A percentile compares a stretch with the other conserved stretches of the same genome.
Evolutionary conservation across 2,329 filamentous ascomycete species (phyloP).

Genomic region (Exophiala viscosa): DNA sequence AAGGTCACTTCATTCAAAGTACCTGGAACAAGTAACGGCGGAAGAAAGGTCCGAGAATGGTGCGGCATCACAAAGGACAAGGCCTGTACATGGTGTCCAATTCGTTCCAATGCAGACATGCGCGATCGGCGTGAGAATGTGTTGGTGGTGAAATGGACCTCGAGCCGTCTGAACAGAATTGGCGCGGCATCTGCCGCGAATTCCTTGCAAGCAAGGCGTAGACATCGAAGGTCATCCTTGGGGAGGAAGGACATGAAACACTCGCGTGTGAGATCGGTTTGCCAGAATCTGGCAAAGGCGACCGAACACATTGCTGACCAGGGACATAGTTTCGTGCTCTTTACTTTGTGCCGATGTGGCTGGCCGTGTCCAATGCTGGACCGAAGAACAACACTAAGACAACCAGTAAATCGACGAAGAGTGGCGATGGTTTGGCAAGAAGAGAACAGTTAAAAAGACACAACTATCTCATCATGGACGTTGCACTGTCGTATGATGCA

Average conservation of each 20-base stretch:
- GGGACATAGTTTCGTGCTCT: conserved; percentile 13
- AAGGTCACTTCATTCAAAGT: conserved; percentile 77
- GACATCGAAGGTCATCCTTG: conserved; percentile 33
- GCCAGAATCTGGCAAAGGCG: conserved; percentile 37
- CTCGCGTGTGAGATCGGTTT: conserved; percentile 34
- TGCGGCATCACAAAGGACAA: conserved; percentile 76
- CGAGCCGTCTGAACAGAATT: conserved; percentile 42
- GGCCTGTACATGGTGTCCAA: conserved; percentile 74
- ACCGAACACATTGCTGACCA: conserved; percentile 21
- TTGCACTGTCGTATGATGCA: neutral
- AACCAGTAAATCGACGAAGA: conserved; percentile 15
- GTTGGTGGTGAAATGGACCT: conserved; percentile 52
- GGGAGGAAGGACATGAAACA: conserved; percentile 33
- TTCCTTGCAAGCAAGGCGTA: conserved; percentile 38
- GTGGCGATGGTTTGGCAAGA: conserved; percentile 22
- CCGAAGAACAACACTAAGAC: conserved; percentile 1
- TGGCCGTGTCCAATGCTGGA: neutral
- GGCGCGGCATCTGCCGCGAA: conserved; percentile 35
- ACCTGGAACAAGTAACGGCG: conserved; percentile 74
- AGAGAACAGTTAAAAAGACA: conserved; percentile 3
- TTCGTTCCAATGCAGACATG: conserved; percentile 68
- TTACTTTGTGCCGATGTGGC: neutral
- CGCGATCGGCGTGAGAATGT: conserved; percentile 72
- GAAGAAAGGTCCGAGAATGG: conserved; percentile 72
- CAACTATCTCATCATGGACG: conserved; percentile 13